Evolutionary conservation across 192 early-diverging fungal genomes (phyloP), one percentile per base, ranked within the genome.

Genomic region (Neocallimastix lanati): DNA sequence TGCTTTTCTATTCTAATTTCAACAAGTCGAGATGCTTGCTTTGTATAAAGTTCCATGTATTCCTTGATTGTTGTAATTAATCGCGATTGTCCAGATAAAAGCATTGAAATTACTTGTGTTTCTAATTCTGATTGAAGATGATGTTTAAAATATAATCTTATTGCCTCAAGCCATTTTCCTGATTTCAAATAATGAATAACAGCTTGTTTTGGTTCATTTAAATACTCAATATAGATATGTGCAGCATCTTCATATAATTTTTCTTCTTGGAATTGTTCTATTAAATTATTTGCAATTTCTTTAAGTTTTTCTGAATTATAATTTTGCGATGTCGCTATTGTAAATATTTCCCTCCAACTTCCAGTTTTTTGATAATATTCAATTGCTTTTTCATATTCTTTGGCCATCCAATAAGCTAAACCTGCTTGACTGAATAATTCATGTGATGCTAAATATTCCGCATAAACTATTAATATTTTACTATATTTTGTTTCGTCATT

Each of bases 301-400:
- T 83, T 80, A 5, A 91, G 83, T 28, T 90, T 85, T 11, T 83
- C 80, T 27, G 82, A 78, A 7, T 87, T 83, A 33, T 87, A 84
- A 28, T 84, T 79, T 78, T 92, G 82, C 76, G 88, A 85, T 13
- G 86, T 84, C 4, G 93, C 93, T 28, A 92, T 78, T 25, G 90
- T 82, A 67, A 95, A 85, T 16, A 88, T 86, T 79, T 93, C 90
- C 28, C 87, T 86, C 93, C 93, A 94, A 29, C 82, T 80, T 27
- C 85, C 82, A 6, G 86, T 91, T 16, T 86, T 84, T 76, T 77
- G 80, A 78, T 91, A 94, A 28, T 84, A 77, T 30, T 89, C 87
- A 21, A 93, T 80, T 0, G 94, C 93, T 82, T 87, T 82, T 4
- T 82, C 77, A 58, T 85, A 84, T n/a, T 88, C 82, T 21, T 84